Conservation (phyloP, 2,329 filamentous ascomycete genomes). For the Microcyclosporella mali region DNA sequence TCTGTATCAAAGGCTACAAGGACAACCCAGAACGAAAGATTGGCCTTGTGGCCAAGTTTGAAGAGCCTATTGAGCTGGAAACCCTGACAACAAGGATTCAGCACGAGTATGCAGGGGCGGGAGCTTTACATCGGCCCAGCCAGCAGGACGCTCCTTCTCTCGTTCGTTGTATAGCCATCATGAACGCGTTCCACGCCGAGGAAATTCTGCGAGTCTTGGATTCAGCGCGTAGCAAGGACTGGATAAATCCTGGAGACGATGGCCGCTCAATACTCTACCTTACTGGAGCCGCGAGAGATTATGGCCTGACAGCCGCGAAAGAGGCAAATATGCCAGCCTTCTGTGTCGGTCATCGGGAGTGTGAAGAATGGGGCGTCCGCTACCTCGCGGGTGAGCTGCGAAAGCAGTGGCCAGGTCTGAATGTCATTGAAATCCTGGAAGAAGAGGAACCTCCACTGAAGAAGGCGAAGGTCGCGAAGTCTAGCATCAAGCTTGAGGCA, state of each 20-base stretch:
- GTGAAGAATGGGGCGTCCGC: conserved; percentile 38
- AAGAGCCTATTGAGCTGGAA: neutral
- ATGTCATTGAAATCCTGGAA: conserved; percentile 33
- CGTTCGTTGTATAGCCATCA: conserved; percentile 28
- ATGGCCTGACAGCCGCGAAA: conserved; percentile 30
- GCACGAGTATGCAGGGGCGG: neutral
- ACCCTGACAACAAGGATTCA: conserved; percentile 19
- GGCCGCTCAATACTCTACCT: conserved; percentile 33
- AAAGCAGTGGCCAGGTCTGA: conserved; percentile 27
- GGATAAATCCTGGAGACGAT: conserved; percentile 5
- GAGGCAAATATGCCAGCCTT: conserved; percentile 30
- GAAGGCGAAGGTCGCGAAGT: no score
- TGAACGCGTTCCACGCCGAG: conserved; percentile 37
- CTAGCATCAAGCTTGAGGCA: no score
- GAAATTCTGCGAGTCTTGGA: conserved; percentile 33
- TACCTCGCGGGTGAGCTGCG: conserved; percentile 29
- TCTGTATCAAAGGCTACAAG: conserved; percentile 35
- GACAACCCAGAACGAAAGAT: conserved; percentile 33
- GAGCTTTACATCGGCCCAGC: neutral
- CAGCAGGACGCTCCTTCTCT: neutral
- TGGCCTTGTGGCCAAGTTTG: conserved; percentile 31
- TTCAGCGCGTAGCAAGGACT: conserved; percentile 19
- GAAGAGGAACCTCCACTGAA: conserved; percentile 30
- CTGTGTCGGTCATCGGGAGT: conserved; percentile 35
- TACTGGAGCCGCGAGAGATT: conserved; percentile 34